Base-by-base conservation (phyloP, 495 filamentous ascomycete species). In the Penicillium dipodomyicola region DNA sequence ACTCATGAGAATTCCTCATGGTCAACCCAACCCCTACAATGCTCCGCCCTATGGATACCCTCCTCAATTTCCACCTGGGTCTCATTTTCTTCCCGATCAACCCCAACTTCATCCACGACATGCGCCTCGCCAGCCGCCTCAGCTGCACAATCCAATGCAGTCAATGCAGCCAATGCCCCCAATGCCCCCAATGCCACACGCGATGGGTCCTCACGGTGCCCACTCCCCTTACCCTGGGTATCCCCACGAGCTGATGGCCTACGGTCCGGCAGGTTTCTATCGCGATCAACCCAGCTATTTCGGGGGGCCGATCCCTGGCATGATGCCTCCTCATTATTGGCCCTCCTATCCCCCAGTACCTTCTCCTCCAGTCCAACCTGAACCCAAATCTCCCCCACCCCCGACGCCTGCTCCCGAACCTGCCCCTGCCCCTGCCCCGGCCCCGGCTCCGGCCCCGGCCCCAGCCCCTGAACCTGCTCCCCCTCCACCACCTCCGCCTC, bases 171-270 rank as follows among this genome's bases (percentile, higher is more conserved):
- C 63, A 11, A 61, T 74, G 39, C 57, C 64, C n/a, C 68, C 35
- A 37, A 37, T 37, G 35, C 14, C 68, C 44, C 56, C 63, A 11
- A 61, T 74, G 39, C 57, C 64, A 14, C 73, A 70, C 55, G 64
- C 60, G 25, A 59, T 71, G 37, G 63, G 57, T 22, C 56, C 69
- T 4, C 71, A 73, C 62, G 64, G 61, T 30, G 56, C 67, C 19
- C 32, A 58, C 14, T 33, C 65, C 2, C 69, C 66, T n/a, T 82
- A 74, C 56, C 66, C 61, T 9, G 74, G 65, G 8, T 57, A 73
- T 30, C 70, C 73, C 9, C 80, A 83, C 39, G 82, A 84, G 20
- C 52, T 84, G 56, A 75, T 84, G 58, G 70, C 75, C 5, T 84
- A 81, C 55, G 65, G 63, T 20, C 68, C 67, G 50, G 63, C 65